Percentiles rank a stretch among this genome's conserved stretches.
Evolutionary conservation across 2,329 filamentous ascomycete genomes (phyloP).

Genomic region (Colletotrichum ledebouriae): DNA sequence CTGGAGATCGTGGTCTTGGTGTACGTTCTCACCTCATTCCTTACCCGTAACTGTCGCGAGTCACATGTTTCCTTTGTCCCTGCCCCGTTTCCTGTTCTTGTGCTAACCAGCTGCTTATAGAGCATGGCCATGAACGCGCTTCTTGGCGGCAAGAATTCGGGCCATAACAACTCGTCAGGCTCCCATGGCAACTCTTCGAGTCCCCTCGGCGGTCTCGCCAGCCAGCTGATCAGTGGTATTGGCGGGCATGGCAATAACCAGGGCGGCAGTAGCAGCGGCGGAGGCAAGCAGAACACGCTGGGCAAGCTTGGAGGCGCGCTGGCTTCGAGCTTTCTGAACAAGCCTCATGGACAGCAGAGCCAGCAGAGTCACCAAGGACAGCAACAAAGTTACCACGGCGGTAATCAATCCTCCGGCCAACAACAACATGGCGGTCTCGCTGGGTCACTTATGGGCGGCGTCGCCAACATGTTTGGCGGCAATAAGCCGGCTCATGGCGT

Average conservation of each 20-base stretch:
- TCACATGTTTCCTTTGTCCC: neutral
- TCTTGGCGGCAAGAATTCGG: constrained; percentile 62
- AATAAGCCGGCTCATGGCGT: constrained; percentile 59
- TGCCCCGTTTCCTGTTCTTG: neutral
- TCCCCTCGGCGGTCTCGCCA: constrained; percentile 62
- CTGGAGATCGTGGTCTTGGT: constrained; percentile 73
- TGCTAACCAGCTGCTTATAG: constrained; percentile 51
- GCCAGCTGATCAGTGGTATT: constrained; percentile 59
- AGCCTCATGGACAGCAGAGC: constrained; percentile 55
- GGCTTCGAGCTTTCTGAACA: constrained; percentile 64
- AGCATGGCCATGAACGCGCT: constrained; percentile 73
- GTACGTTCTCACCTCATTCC: constrained; percentile 61
- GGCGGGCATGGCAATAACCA: constrained; percentile 48
- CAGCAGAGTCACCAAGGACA: constrained; percentile 48
- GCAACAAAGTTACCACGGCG: constrained; percentile 60
- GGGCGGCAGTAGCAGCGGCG: constrained; percentile 48
- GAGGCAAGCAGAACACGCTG: constrained; percentile 53
- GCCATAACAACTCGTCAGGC: constrained; percentile 47
- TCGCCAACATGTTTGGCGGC: constrained; percentile 66
- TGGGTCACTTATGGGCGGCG: constrained; percentile 67
- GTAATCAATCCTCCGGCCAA: constrained; percentile 57
- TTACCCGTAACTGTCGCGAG: too few species aligned
- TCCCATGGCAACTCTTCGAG: constrained; percentile 54
- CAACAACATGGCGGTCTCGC: constrained; percentile 61
- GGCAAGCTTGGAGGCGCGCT: constrained; percentile 71